These are phyloP conservation scores for Vanderwaltozyma tropicalis DNA, from an alignment of 805 yeast species.

Conservation along the genomic window DNA sequence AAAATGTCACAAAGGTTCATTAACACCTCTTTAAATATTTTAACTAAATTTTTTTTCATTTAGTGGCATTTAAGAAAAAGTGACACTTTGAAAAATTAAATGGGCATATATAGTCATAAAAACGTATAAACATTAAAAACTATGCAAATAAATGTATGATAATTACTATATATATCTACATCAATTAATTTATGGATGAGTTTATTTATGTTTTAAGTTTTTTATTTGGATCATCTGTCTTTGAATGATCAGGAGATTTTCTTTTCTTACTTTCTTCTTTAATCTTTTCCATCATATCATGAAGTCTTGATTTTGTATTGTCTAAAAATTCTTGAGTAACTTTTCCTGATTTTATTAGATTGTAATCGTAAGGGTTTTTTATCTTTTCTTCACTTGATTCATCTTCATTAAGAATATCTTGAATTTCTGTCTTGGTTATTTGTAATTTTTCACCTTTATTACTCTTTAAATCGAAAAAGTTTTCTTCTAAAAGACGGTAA, in stretches of 20 bases:
- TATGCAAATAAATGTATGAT: too few relatives aligned
- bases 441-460: constrained; percentile 25
- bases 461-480: constrained; percentile 27
- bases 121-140: too few relatives aligned
- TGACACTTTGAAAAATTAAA: too few relatives aligned
- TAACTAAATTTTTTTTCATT: too few relatives aligned
- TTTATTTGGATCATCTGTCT: constrained; percentile 8
- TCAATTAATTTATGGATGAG: too few relatives aligned
- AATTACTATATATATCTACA: too few relatives aligned
- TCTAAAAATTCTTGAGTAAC: constrained; percentile 23
- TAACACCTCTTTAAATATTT: too few relatives aligned
- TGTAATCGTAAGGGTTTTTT: constrained; percentile 11
- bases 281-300: constrained; percentile 16
- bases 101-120: too few relatives aligned
- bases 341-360: constrained; percentile 18
- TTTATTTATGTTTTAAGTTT: constrained; percentile 14
- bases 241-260: constrained; percentile 6
- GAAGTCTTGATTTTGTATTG: constrained; percentile 19
- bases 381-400: neutral
- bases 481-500: constrained; percentile 25
- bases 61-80: too few relatives aligned
- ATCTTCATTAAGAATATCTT: constrained; percentile 18
- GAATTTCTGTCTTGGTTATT: constrained; percentile 17
- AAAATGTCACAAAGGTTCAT: too few relatives aligned
- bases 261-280: constrained; percentile 17